Evolutionary conservation across 2,329 filamentous ascomycete species (phyloP).

Genomic region (Lachnellula willkommii): DNA sequence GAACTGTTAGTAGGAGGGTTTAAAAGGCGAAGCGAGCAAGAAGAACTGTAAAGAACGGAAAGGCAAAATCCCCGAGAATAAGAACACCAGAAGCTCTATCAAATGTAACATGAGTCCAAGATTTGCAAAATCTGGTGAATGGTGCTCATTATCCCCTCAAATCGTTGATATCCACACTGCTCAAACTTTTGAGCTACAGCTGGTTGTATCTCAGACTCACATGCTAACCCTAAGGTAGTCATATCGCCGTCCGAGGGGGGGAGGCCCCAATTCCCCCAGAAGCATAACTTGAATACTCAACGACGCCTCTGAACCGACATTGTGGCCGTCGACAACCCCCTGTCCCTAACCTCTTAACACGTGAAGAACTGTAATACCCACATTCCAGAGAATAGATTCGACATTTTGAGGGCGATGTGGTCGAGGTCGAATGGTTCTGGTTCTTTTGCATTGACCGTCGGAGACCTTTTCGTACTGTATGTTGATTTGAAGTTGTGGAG

Average conservation of each 20-base stretch:
- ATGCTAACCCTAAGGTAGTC: background rate
- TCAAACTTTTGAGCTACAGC: background rate
- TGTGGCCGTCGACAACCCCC: no score
- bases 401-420: conserved; percentile 21
- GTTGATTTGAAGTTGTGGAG: background rate
- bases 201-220: background rate
- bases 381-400: conserved; percentile 34
- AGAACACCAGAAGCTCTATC: no score
- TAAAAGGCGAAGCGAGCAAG: background rate
- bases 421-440: background rate
- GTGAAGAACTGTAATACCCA: conserved; percentile 20
- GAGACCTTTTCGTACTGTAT: background rate
- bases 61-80: background rate
- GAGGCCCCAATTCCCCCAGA: background rate
- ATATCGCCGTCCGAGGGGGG: background rate
- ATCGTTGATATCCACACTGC: background rate
- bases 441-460: background rate
- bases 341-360: background rate
- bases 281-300: background rate
- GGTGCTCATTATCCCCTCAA: background rate
- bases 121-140: no score
- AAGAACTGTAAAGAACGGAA: background rate
- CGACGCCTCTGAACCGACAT: no score
- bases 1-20: conserved; percentile 20
- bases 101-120: no score